phyloP scores from a whole-genome alignment of 305 asterid species.

The Solanum hybrid region DNA sequence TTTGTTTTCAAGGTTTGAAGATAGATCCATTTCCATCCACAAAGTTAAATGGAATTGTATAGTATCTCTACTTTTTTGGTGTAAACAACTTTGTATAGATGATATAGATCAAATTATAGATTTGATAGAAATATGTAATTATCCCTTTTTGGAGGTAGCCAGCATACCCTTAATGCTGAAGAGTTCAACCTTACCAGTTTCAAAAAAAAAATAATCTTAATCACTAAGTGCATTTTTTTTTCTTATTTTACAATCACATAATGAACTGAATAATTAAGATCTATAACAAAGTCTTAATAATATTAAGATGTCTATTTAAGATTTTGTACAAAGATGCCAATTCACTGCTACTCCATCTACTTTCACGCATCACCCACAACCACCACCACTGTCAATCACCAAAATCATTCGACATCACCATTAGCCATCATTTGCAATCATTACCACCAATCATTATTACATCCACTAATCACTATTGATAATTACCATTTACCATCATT shows the following conservation, averaged over 20 bases:
- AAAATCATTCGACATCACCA: neutral
- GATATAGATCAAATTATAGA: too few species aligned
- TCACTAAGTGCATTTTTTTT: neutral
- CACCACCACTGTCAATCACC: neutral
- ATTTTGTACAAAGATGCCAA: neutral
- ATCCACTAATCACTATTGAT: neutral
- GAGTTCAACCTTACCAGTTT: too few species aligned
- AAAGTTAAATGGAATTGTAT: too few species aligned
- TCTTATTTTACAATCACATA: neutral
- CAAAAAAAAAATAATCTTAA: neutral
- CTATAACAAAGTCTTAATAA: neutral
- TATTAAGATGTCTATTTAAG: neutral
- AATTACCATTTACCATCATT: neutral
- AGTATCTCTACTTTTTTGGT: too few species aligned
- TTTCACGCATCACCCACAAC: neutral
- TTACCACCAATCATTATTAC: neutral
- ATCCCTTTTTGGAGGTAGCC: too few species aligned
- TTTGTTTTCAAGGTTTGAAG: neutral
- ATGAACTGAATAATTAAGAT: neutral
- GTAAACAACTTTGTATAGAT: too few species aligned
- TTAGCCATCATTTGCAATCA: neutral
- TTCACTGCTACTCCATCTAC: neutral
- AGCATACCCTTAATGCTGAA: too few species aligned
- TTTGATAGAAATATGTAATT: too few species aligned
- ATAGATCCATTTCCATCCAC: too few species aligned